These are phyloP conservation scores for Apiotrichum montevideense DNA, from an alignment of 1,284 basidiomycete genomes.

Conservation along the genomic window DNA sequence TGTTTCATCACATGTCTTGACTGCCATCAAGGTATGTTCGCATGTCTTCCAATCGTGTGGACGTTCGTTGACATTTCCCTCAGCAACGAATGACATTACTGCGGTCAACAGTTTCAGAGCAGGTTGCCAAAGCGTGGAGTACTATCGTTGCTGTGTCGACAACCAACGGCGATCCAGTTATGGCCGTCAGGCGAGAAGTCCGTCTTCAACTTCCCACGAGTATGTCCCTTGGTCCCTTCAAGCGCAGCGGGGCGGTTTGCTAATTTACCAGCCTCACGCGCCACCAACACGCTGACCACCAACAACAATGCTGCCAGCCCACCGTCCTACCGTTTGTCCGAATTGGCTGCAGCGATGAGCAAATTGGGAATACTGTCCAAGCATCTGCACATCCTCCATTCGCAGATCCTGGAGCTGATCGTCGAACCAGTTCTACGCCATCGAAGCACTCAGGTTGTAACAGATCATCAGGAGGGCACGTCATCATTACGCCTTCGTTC, in stretches of 20 bases:
- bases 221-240: too few species aligned
- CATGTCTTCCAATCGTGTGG: too few species aligned
- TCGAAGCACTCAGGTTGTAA: background rate
- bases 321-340: background rate
- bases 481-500: too few species aligned
- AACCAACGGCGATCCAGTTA: background rate
- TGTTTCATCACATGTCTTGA: background rate
- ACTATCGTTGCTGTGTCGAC: background rate
- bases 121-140: slow-evolving; percentile 1
- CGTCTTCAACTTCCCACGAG: background rate
- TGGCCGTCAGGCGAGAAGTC: background rate
- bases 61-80: background rate
- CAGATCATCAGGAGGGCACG: background rate
- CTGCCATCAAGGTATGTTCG: slow-evolving; percentile 16
- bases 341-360: background rate
- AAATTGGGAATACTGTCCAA: background rate
- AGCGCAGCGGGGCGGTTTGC: too few species aligned
- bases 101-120: slow-evolving; percentile 5
- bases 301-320: background rate
- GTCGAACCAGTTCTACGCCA: background rate
- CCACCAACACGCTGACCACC: background rate
- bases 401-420: slow-evolving; percentile 14
- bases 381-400: slow-evolving; percentile 15
- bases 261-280: background rate
- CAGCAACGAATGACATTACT: background rate